Percentiles rank a stretch among this genome's conserved stretches.
phyloP scores from a whole-genome alignment of 2,329 filamentous ascomycete genomes.

The Talaromyces sp. region DNA sequence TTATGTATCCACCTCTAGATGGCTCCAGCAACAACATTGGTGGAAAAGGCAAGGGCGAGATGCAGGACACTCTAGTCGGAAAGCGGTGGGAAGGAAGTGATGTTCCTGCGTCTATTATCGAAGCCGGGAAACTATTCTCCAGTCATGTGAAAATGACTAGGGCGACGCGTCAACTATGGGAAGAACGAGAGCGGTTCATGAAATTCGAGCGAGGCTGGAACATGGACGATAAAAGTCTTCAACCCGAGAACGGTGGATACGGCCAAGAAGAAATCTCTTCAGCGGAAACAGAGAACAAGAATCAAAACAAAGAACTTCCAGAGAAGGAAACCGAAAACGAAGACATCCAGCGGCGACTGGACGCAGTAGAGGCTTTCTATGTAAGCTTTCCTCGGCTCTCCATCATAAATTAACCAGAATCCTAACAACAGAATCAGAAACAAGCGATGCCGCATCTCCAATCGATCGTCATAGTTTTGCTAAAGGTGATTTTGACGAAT shows the following conservation, averaged over 20 bases:
- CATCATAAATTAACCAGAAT: not conserved
- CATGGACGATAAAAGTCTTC: constrained; percentile 39
- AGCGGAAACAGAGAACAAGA: constrained; percentile 18
- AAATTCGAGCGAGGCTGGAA: constrained; percentile 91
- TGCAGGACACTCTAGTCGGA: constrained; percentile 75
- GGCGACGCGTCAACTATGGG: constrained; percentile 89
- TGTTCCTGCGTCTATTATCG: constrained; percentile 85
- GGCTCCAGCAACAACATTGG: constrained; percentile 83
- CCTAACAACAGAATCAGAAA: constrained; percentile 45
- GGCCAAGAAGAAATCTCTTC: constrained; percentile 35
- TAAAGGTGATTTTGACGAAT: constrained; percentile 82
- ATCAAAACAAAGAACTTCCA: constrained; percentile 13
- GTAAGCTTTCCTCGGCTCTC: constrained; percentile 49
- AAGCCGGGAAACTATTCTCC: constrained; percentile 89
- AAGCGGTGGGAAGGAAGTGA: constrained; percentile 91
- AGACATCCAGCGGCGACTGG: constrained; percentile 53
- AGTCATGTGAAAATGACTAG: constrained; percentile 85
- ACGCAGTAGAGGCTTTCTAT: constrained; percentile 78
- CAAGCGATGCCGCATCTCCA: constrained; percentile 79
- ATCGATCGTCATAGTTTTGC: constrained; percentile 84
- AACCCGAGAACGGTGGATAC: constrained; percentile 31
- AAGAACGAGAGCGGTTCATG: constrained; percentile 85
- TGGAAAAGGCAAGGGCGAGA: constrained; percentile 76
- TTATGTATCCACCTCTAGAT: constrained; percentile 92
- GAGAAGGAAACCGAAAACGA: constrained; percentile 31